Percentiles rank a stretch among this genome's conserved stretches.
Evolutionary conservation across 225 moss, liverwort and hornwort genomes (phyloP).

Genomic region (Neckera pumila): DNA sequence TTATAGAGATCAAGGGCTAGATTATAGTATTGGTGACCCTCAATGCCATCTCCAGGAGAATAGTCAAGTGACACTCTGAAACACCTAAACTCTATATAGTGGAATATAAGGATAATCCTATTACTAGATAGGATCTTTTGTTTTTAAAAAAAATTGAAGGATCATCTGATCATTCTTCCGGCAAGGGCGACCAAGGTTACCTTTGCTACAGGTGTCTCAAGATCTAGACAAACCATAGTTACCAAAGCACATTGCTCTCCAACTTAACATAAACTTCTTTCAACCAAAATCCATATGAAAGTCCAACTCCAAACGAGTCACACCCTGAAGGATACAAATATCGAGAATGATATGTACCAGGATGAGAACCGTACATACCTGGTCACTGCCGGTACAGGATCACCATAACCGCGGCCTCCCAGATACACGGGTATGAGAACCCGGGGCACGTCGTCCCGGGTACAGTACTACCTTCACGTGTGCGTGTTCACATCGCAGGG

Average conservation of each 20-base stretch:
- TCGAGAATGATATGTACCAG: not conserved
- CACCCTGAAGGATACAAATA: not conserved
- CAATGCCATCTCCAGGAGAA: no score
- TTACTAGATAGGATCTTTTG: no score
- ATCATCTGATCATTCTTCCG: no score
- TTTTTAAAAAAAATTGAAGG: no score
- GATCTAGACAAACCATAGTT: not conserved
- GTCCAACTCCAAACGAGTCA: not conserved
- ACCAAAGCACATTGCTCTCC: not conserved
- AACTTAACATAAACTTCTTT: not conserved
- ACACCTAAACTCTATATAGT: no score
- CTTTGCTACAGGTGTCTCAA: no score
- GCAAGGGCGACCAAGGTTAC: no score
- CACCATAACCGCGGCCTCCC: not conserved
- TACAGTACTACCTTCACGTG: not conserved
- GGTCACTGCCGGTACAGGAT: not conserved
- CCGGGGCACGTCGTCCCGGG: not conserved
- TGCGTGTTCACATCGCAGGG: not conserved
- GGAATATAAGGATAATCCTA: no score
- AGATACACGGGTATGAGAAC: not conserved
- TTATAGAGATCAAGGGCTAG: no score
- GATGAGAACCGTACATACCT: not conserved
- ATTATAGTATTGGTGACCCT: no score
- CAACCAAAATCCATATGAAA: not conserved
- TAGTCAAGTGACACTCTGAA: no score